phyloP scores from a whole-genome alignment of 768 basidiomycete genomes.

The Glaciozyma martinii region DNA sequence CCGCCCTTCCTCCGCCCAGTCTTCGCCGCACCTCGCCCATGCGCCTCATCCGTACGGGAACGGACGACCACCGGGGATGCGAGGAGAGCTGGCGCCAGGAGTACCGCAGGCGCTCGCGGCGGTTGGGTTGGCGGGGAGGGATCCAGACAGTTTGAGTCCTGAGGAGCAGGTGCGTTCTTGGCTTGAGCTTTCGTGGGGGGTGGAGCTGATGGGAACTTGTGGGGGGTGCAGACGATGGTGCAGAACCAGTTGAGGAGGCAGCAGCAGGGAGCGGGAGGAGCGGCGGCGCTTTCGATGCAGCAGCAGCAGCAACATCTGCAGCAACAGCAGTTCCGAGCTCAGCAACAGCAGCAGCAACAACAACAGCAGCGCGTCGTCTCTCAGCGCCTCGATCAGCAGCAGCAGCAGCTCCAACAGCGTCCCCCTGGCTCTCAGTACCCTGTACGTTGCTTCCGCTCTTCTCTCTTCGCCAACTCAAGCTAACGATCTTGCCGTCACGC shows the following conservation, averaged over 20 bases:
- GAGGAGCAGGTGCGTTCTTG: constrained; percentile 25
- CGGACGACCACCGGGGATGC: background rate
- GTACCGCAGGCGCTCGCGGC: constrained; percentile 12
- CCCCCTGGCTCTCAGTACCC: background rate
- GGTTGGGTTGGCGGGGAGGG: constrained; percentile 19
- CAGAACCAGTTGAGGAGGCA: constrained; percentile 17
- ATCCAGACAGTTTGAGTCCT: constrained; percentile 13
- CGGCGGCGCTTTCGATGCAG: constrained; percentile 17
- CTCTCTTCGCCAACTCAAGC: background rate
- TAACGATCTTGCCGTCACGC: background rate
- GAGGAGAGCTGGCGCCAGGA: background rate
- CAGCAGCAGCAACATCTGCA: background rate
- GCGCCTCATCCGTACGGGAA: background rate
- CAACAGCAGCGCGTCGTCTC: constrained; percentile 4
- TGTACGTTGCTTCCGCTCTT: background rate
- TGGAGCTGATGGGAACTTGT: background rate
- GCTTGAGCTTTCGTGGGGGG: background rate
- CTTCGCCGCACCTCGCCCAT: constrained; percentile 18
- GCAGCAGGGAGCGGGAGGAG: background rate
- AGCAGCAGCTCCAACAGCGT: constrained; percentile 6
- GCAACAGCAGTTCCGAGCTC: constrained; percentile 11
- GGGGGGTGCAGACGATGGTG: constrained; percentile 4
- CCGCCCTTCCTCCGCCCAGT: constrained; percentile 1
- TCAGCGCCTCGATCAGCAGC: background rate
- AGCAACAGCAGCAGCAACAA: background rate